A percentile compares a stretch with the other conserved stretches of the same genome.
Conservation (phyloP, 2,329 filamentous ascomycete genomes). For the Sporothrix brasiliensis region DNA sequence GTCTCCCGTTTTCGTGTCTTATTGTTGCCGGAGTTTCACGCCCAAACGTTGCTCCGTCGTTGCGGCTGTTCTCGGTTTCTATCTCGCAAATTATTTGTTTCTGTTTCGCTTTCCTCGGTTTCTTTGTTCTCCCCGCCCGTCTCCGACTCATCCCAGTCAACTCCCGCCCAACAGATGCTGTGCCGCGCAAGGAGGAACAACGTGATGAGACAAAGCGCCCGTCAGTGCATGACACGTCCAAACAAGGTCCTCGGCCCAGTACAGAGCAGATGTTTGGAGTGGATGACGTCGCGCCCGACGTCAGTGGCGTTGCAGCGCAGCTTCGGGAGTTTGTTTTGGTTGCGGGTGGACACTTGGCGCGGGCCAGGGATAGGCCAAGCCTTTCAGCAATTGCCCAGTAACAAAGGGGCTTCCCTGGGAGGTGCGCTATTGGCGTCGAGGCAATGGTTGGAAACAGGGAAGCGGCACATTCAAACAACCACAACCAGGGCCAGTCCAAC, state of each 20-base stretch:
- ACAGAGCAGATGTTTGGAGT: background rate
- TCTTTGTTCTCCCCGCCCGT: too few relatives aligned
- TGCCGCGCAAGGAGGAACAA: too few relatives aligned
- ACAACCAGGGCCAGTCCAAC: background rate
- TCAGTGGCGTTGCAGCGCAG: background rate
- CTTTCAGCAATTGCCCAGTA: too few relatives aligned
- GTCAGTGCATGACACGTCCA: background rate
- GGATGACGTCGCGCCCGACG: slow-evolving; percentile 12
- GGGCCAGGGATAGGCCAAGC: background rate
- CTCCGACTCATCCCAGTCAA: background rate
- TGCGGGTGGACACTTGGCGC: background rate
- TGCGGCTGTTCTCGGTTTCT: background rate
- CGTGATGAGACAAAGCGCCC: background rate
- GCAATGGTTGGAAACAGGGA: background rate
- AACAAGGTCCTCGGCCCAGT: too few relatives aligned
- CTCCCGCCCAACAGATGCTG: background rate
- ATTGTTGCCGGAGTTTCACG: background rate
- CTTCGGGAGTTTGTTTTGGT: background rate
- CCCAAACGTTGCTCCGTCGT: background rate
- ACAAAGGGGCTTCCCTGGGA: too few relatives aligned
- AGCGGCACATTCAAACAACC: background rate
- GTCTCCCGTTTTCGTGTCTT: too few relatives aligned
- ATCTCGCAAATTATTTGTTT: too few relatives aligned
- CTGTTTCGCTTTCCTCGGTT: too few relatives aligned
- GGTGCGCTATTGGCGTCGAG: background rate